Base-by-base conservation (phyloP, 2,329 filamentous ascomycete genomes). In the Ramularia collo-cygni region DNA sequence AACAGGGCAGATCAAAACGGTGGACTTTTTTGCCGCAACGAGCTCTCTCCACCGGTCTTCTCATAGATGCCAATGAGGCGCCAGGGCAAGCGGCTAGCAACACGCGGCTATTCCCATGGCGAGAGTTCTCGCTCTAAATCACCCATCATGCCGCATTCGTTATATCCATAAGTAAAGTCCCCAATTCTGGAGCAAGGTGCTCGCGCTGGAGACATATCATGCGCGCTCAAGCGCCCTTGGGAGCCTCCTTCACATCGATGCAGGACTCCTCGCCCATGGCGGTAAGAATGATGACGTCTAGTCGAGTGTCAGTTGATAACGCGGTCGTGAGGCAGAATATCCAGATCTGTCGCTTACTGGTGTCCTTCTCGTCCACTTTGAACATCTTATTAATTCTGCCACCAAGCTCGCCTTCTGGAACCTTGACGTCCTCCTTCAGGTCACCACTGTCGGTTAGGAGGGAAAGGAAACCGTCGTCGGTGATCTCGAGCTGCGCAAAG, bases 201-300 rank as follows among this genome's bases (percentile, higher is more conserved):
- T 43, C 38, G 35, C 39, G 33, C 44, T 29, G 26, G 16, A 39
- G 36, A 40, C 39, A 35, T 24, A 37, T 43, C 40, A 44, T 43
- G 44, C 40, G 44, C 46, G 36, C 33, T 38, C 38, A 38, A 28
- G 26, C 34, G 33, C 48, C 44, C 47, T 63, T 69, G 67, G 85
- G 81, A 68, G 85, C 86, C 74, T 95, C 89, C 81, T 96, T 96
- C 71, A 81, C 84, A 65, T 95, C 89, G 66, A 95, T 83, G 63
- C 82, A 84, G 59, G 77, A 72, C 77, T 96, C 85, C 74, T 98
- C 90, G 64, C 85, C 85, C 92, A 98, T 98, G 66, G 92, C 81
- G 60, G 86, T 85, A 65, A 94, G 84, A 66, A 98, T 80, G 60
- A 90, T 83, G 60, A 96, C 83, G 71, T 88, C 88, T 95, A 51